These are phyloP conservation scores for Psidium guajava DNA, from an alignment of 345 rosid genomes.

Conservation along the genomic window DNA sequence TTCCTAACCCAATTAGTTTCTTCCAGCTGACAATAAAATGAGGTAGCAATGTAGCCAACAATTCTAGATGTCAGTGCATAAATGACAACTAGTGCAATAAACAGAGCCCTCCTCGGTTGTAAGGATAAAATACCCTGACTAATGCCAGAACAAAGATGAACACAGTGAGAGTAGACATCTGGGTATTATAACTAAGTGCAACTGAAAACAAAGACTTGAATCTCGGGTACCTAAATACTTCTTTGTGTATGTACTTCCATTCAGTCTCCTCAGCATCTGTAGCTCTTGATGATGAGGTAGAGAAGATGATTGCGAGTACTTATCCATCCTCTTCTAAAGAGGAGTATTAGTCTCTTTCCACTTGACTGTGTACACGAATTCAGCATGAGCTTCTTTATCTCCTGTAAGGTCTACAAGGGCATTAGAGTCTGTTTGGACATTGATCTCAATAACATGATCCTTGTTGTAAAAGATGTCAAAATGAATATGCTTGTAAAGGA, in stretches of 20 bases:
- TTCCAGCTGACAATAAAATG: conserved; percentile 45
- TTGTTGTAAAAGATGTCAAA: too few relatives aligned
- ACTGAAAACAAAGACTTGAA: conserved; percentile 38
- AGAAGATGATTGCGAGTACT: too few relatives aligned
- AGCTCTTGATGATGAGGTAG: too few relatives aligned
- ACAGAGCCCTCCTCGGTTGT: conserved; percentile 48
- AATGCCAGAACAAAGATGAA: conserved; percentile 38
- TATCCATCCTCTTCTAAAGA: too few relatives aligned
- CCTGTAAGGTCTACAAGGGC: too few relatives aligned
- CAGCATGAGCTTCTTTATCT: too few relatives aligned
- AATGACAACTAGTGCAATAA: conserved; percentile 43
- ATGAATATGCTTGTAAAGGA: too few relatives aligned
- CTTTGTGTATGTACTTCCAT: conserved; percentile 57
- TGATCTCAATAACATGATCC: too few relatives aligned
- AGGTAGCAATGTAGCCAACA: conserved; percentile 39
- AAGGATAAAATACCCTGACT: conserved; percentile 48
- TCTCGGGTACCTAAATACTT: conserved; percentile 44
- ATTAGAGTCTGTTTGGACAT: too few relatives aligned
- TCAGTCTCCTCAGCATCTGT: conserved; percentile 52
- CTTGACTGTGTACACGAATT: too few relatives aligned
- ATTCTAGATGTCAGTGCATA: conserved; percentile 56
- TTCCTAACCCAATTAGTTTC: conserved; percentile 53
- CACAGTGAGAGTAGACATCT: conserved; percentile 34
- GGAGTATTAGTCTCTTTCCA: too few relatives aligned
- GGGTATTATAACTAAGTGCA: conserved; percentile 43